Evolutionary conservation across 2,329 filamentous ascomycete species (phyloP), one percentile per base, ranked within the genome.

Genomic region (Colletotrichum tropicale): DNA sequence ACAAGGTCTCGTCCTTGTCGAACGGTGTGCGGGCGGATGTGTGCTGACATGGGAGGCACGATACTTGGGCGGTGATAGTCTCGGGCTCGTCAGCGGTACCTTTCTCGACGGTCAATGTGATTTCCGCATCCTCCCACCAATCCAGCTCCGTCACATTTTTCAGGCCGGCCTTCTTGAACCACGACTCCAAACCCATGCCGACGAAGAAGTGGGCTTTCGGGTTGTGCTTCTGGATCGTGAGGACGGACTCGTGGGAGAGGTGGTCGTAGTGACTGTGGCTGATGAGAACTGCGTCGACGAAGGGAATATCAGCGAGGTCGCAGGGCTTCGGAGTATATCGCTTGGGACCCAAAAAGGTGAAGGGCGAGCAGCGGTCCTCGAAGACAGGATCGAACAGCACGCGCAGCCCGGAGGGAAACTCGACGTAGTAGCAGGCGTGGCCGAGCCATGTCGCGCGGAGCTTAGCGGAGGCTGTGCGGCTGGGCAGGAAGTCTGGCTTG

Each of bases 351-450:
- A 94, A 81, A 78, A 92, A 92, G 48, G 88, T 89, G 79, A 96
- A 88, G 0, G 96, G 96, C 34, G 93, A 93, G 86, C 96, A 98
- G 80, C 95, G 92, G 77, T 95, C 92, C 82, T 96, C 95, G 79
- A 98, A 98, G 38, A 98, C 96, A 2, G 96, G 96, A 81, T 98
- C 96, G 83, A 98, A 98, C 5, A 98, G 91, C 5, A 98, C 95
- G 70, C 96, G 93, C 69, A 98, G 88, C 1, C 96, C 96, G 16
- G 91, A 90, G 3, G 96, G 95, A 80, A 96, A 98, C 84, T 98
- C 96, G 79, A 98, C 92, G 81, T 95, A 96, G 87, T 96, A 98
- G 87, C 96, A 98, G 5, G 96, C 96, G 84, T 98, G 96, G 43
- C 96, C 96, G 4, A 98, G 92, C 96, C 96, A 98, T 55, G 96